Base-by-base conservation (phyloP, 768 basidiomycete species). In the Royoungia palumana region DNA sequence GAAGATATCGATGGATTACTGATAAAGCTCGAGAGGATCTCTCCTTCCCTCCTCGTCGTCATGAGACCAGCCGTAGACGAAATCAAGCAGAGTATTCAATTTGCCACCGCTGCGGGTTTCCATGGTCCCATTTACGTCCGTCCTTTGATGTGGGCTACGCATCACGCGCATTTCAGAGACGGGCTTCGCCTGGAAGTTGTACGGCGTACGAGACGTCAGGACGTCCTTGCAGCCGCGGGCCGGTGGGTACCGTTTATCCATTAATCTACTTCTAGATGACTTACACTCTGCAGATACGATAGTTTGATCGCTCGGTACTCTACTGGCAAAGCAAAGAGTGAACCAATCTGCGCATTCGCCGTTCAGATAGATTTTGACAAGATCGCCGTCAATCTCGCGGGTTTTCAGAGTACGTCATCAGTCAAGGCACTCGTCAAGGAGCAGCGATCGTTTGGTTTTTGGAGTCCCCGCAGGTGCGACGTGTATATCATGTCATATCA, bases 401-500 rank as follows among this genome's bases (percentile, higher is more conserved):
- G 80, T 2, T 87, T 80, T 61, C 89, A 92, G 60, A 77, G 78
- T 9, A 64, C 70, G 1, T 82, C n/a, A n/a, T n/a, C 84, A 1
- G 77, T 89, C 32, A 83, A 82, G 62, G 76, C 77, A 3, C 73
- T 89, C 6, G 72, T 89, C 44, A 90, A 86, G 63, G 87, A 90
- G 59, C 80, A 83, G 51, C 80, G 82, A 11, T 90, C 91, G 0
- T 93, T 90, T 52, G 90, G 91, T 0, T 88, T 82, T 60, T 93
- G 88, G 89, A 88, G 87, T 65, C 90, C 90, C n/a, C 77, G 89
- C 14, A 75, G 89, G 34, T 92, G 91, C 56, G 90, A 93, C 54
- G 90, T 93, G 11, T 93, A 92, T 54, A 75, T 93, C 12, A 80
- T 90, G 22, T 88, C 88, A 0, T 88, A 84, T 51, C 82, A 87